Evolutionary conservation across 1,139 yeast species (phyloP), one percentile per base, ranked within the genome.

Genomic region (Blastobotrys malaysiensis): DNA sequence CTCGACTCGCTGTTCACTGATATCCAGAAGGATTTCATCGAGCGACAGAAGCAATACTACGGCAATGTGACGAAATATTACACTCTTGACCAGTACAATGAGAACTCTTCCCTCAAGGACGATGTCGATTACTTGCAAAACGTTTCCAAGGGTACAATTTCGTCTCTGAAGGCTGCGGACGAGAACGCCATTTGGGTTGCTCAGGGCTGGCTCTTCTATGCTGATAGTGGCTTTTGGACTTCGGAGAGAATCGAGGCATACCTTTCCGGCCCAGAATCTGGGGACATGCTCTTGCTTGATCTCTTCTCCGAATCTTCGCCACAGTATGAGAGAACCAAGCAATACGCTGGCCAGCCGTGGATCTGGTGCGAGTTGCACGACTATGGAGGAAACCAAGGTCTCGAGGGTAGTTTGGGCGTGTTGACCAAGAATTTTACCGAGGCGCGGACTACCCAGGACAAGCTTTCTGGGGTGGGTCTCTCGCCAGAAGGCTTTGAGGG

Each of bases 201-300:
- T 55, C 61, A 59, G 39, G 61, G 61, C 13, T 59, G 61, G 61
- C 54, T 58, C n/a, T 59, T 59, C 49, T 58, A 43, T 50, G 46
- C 55, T 39, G 55, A 51, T 24, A 11, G 24, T 2, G 46, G 43
- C 4, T 59, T 55, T 50, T 59, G 61, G 61, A 47, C 53, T 3
- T 46, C 46, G 11, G 58, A 53, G 19, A 48, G 56, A 18, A 49
- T 58, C 20, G 55, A 55, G 44, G 55, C 58, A 19, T 59, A 59
- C 44, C 45, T 59, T 44, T 55, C 60, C 22, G 61, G 61, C n/a
- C 56, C 61, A 1, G 44, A 50, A n/a, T 21, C 19, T 4, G 61
- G 61, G n/a, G 57, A 59, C 5, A n/a, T 59, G 46, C 50, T 59
- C 20, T 22, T 59, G 19, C 52, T 59, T 5, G 61, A 59, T 44